These are phyloP conservation scores for Exsudoporus frostii DNA, from an alignment of 768 basidiomycete species.

Conservation along the genomic window DNA sequence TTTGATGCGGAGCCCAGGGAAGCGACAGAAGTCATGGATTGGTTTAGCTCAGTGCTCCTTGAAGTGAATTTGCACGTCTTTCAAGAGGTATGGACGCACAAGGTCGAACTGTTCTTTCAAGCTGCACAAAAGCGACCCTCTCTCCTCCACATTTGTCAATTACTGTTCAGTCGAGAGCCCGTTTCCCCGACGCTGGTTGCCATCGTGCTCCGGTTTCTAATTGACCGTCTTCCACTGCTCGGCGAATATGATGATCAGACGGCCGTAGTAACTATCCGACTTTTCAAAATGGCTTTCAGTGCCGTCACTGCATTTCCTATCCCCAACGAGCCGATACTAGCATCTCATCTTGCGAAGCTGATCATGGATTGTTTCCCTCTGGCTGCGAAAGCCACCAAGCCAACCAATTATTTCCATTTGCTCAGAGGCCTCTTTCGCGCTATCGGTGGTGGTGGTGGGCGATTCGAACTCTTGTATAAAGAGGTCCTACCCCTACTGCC, in stretches of 20 bases:
- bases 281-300: slow-evolving; percentile 94
- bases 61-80: slow-evolving; percentile 91
- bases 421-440: slow-evolving; percentile 90
- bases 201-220: slow-evolving; percentile 84
- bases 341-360: slow-evolving; percentile 85
- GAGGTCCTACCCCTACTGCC: slow-evolving; percentile 94
- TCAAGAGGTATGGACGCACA: slow-evolving; percentile 93
- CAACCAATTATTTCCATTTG: slow-evolving; percentile 90
- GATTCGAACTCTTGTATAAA: slow-evolving; percentile 92
- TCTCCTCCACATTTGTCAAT: slow-evolving; percentile 81
- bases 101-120: slow-evolving; percentile 88
- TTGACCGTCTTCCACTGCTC: slow-evolving; percentile 74
- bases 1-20: slow-evolving; percentile 72
- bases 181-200: slow-evolving; percentile 81
- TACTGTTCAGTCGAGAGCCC: slow-evolving; percentile 73
- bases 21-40: slow-evolving; percentile 79
- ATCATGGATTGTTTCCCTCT: slow-evolving; percentile 96
- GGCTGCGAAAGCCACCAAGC: slow-evolving; percentile 87
- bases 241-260: slow-evolving; percentile 83
- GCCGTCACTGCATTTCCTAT: slow-evolving; percentile 73
- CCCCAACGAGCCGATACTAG: slow-evolving; percentile 89
- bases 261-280: slow-evolving; percentile 79
- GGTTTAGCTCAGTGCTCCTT: slow-evolving; percentile 66
- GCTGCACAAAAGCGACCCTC: slow-evolving; percentile 71
- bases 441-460: slow-evolving; percentile 87